Base-by-base conservation (phyloP, 306 rosid genomes). In the Corylus heterophylla region DNA sequence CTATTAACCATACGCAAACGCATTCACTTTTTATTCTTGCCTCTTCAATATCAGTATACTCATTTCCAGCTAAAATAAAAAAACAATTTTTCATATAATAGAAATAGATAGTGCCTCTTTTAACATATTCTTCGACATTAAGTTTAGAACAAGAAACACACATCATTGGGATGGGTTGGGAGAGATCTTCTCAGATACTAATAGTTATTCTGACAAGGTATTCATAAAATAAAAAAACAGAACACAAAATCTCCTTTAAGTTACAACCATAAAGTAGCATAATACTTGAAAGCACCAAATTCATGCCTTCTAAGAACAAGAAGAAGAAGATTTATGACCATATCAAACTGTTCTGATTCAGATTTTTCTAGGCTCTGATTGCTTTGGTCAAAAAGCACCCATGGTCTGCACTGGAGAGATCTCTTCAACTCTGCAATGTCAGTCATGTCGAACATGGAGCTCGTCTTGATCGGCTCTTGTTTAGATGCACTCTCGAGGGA, bases 331-430 rank as follows among this genome's bases (percentile, higher is more conserved):
- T 71, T 22, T 67, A 42, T 85, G 71, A 88, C 97, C 88, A 8
- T 69, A 59, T 85, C 84, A 85, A 72, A 75, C 80, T 75, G 89
- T 80, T 80, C 71, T 8, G 59, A 54, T 77, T 78, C 82, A 52
- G 88, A 77, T 67, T 89, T 87, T 81, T 80, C 79, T 20, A 78
- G 77, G 56, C 74, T 82, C 73, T 56, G 50, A 71, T 73, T 78
- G 81, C 85, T 83, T 74, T 76, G 79, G 62, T 87, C 81, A 10
- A 45, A 79, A 74, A 86, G 62, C 82, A 93, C 85, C 97, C 99
- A 89, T 0, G 96, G 94, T 56, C 89, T 87, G 31, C 25, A 74
- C 45, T 44, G 79, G 84, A 74, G 56, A 66, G 61, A 71, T 56
- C 72, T 73, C 31, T 80, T 74, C 68, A 80, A 58, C 27, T 76